Base-by-base conservation (phyloP, 169 alveolate species). In the Cardiosporidium cionae region DNA sequence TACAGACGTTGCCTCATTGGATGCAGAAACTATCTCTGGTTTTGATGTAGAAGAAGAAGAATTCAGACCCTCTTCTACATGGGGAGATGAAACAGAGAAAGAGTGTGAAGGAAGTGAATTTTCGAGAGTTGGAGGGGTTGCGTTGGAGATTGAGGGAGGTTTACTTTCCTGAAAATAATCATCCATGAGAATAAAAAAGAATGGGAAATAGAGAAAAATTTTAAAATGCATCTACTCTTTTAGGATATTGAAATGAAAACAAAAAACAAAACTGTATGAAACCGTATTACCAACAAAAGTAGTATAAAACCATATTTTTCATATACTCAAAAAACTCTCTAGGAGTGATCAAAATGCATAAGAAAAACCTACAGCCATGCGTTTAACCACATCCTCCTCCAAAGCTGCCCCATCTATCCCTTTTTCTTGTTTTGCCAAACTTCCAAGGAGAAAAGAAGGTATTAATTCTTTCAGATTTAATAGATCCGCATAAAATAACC, bases 401-500 rank as follows among this genome's bases (percentile, higher is more conserved):
- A 4, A 2, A 7, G 35, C 73, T 6, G 36, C n/a, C 1, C 31
- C 64, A 32, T 67, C 28, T 62, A 7, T 16, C n/a, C n/a, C n/a
- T 23, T 27, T 27, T 23, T 27, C 71, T 27, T 65, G 58, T 23
- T 69, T 34, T 36, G 52, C 36, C 7, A 52, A 65, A 1, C 35
- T 34, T 1, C 76, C 68, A 25, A 70, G 76, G 3, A 70, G 76
- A 16, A 22, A 67, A 9, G 68, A 34, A 0, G 76, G 76, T 4
- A 70, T 7, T 1, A 22, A 36, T 5, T 70, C 76, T 28, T 52
- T 52, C 27, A 70, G 52, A 34, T 70, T 35, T 33, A 70, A 16
- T n/a, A 70, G 0, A 5, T 70, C 76, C 76, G 62, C 34, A 68
- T 70, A 70, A 31, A 70, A 70, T 34, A 16, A 22, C 27, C 76